Evolutionary conservation across 192 early-diverging fungal species (phyloP).

Genomic region (Podila epigama): DNA sequence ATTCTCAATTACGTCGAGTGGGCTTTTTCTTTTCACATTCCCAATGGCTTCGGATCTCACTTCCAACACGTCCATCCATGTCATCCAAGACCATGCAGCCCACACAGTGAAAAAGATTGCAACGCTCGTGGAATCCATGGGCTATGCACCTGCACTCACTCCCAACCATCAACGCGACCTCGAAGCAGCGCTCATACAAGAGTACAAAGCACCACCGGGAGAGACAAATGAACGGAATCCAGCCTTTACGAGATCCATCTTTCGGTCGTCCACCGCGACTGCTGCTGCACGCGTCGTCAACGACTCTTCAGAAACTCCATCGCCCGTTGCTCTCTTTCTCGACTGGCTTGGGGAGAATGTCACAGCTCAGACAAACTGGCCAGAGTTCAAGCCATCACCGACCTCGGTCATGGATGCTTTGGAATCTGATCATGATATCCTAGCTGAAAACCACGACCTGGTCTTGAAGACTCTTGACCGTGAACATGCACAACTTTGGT

Average conservation of each 20-base stretch:
- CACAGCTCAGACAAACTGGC: constrained; percentile 36
- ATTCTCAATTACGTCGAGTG: too few species aligned
- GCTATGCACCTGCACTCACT: too few species aligned
- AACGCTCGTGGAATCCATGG: too few species aligned
- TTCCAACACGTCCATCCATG: too few species aligned
- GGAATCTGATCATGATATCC: background rate
- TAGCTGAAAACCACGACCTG: background rate
- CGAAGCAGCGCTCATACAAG: too few species aligned
- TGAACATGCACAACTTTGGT: constrained; percentile 36
- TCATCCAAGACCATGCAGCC: too few species aligned
- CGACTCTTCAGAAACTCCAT: background rate
- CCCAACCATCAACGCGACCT: too few species aligned
- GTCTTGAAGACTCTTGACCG: constrained; percentile 7
- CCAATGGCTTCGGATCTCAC: too few species aligned
- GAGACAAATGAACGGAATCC: too few species aligned
- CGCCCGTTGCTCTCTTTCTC: constrained; percentile 7
- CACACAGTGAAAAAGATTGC: too few species aligned
- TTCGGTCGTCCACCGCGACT: background rate
- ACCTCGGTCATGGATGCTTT: background rate
- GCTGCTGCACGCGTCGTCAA: background rate
- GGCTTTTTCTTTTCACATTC: too few species aligned
- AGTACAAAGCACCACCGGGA: too few species aligned
- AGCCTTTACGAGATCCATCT: background rate
- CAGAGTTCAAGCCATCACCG: background rate
- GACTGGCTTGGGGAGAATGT: constrained; percentile 34